phyloP scores from a whole-genome alignment of 225 moss, liverwort and hornwort species.

The Polytrichum formosum region DNA sequence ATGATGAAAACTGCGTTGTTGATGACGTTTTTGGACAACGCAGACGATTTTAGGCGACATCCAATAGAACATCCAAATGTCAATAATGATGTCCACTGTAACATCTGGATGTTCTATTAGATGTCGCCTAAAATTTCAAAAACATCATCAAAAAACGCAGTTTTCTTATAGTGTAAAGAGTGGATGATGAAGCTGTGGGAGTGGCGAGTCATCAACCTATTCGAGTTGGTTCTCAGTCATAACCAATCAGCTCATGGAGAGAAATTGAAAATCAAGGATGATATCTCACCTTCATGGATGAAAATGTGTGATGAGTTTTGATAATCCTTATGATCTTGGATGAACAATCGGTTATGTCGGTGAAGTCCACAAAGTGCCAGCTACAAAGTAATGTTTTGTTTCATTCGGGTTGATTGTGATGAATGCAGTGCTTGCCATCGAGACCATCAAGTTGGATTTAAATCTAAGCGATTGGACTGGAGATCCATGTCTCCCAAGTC shows the following conservation, averaged over 20 bases:
- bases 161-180: no score
- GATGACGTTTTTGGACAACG: no score
- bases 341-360: neutral
- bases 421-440: conserved; percentile 29
- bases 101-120: no score
- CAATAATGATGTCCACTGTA: no score
- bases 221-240: neutral
- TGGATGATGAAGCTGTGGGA: no score
- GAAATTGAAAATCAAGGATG: neutral
- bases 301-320: neutral
- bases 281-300: no score
- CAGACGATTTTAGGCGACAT: no score
- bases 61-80: no score
- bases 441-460: conserved; percentile 21
- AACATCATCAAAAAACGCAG: no score
- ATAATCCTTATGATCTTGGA: neutral
- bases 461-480: conserved; percentile 42
- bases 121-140: no score
- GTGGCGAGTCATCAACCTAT: no score
- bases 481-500: conserved; percentile 36
- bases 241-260: neutral
- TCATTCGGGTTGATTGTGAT: neutral
- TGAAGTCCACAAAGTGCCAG: neutral
- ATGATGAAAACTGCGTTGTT: no score
- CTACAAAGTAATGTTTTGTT: neutral